These are phyloP conservation scores for Pyrenophora seminiperda DNA, from an alignment of 2,329 filamentous ascomycete species.

Conservation along the genomic window DNA sequence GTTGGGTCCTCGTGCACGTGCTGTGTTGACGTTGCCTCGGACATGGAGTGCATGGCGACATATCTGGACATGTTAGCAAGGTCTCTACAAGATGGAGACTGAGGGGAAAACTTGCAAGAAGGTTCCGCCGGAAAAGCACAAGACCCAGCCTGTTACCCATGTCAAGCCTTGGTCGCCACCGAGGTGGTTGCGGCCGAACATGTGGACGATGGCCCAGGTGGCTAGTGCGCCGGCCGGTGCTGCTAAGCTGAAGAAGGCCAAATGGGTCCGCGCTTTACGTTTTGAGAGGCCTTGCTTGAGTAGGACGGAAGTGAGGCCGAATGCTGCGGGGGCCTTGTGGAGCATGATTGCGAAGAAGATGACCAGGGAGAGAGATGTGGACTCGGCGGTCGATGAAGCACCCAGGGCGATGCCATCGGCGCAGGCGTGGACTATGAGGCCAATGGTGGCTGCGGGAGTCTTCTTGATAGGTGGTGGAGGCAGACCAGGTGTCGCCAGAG, in stretches of 20 bases:
- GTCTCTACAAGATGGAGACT: not conserved
- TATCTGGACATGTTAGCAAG: constrained; percentile 63
- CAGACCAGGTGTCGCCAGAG: constrained; percentile 44
- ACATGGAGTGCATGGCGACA: constrained; percentile 98
- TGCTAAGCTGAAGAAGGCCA: constrained; percentile 89
- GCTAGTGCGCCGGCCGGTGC: constrained; percentile 83
- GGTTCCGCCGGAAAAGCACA: constrained; percentile 94
- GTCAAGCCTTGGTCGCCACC: constrained; percentile 66
- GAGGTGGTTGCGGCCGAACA: constrained; percentile 68
- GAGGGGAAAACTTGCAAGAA: constrained; percentile 73
- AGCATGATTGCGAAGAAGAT: constrained; percentile 97
- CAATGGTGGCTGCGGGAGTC: constrained; percentile 68
- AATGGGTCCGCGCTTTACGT: constrained; percentile 78
- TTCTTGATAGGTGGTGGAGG: constrained; percentile 37
- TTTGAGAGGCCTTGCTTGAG: constrained; percentile 91
- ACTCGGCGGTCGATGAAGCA: constrained; percentile 70
- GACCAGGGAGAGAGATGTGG: constrained; percentile 76
- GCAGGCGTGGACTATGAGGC: constrained; percentile 92
- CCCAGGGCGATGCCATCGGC: constrained; percentile 96
- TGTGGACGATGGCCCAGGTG: constrained; percentile 79
- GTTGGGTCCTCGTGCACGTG: constrained; percentile 43
- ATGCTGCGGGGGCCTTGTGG: constrained; percentile 94
- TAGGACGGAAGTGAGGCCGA: constrained; percentile 87
- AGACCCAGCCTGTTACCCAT: constrained; percentile 90
- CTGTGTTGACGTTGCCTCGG: constrained; percentile 64